These are phyloP conservation scores for Urtica urens DNA, from an alignment of 306 rosid species.

Conservation along the genomic window DNA sequence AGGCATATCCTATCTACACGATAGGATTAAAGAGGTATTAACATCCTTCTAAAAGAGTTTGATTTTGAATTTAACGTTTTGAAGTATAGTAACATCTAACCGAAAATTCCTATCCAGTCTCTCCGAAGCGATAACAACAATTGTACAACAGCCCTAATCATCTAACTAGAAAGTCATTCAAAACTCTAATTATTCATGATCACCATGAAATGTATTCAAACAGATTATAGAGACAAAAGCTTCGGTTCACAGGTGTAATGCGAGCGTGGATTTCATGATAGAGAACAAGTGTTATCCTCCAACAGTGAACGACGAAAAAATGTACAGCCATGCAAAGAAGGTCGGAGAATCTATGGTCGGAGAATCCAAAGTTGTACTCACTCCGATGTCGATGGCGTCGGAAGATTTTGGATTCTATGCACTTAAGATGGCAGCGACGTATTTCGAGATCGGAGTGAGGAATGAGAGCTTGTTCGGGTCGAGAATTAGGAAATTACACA, in stretches of 20 bases:
- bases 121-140: no score
- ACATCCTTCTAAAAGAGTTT: no score
- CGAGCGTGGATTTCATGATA: conserved; percentile 38
- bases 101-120: no score
- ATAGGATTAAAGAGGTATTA: conserved; percentile 49
- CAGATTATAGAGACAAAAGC: conserved; percentile 36
- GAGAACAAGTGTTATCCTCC: conserved; percentile 31
- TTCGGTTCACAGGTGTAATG: conserved; percentile 28
- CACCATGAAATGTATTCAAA: no score
- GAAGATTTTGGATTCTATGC: conserved; percentile 54
- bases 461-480: conserved; percentile 16
- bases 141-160: no score
- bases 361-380: conserved; percentile 24
- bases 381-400: conserved; percentile 27
- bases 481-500: conserved; percentile 19
- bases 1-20: conserved; percentile 27
- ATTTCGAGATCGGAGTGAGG: conserved; percentile 26
- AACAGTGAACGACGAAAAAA: conserved; percentile 27
- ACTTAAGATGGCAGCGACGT: conserved; percentile 30
- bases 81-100: no score
- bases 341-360: conserved; percentile 39
- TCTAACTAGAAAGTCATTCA: no score
- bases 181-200: no score
- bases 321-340: conserved; percentile 30
- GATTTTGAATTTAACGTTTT: no score